These are phyloP conservation scores for Nakaseomyces nivariensis DNA, from an alignment of 1,139 yeast species.

Conservation along the genomic window DNA sequence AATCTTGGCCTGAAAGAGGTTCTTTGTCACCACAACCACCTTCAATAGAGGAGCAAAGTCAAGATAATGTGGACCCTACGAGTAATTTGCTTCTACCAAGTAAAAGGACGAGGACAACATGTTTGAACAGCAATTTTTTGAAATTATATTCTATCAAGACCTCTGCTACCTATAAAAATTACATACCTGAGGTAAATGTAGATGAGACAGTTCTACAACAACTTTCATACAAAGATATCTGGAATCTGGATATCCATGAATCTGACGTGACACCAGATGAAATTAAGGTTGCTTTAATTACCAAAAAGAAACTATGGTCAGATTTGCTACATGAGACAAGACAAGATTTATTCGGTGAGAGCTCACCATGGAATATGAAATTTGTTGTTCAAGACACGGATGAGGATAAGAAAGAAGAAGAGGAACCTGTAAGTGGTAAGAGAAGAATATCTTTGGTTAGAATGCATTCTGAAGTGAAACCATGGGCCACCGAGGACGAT, in stretches of 20 bases:
- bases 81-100: slow-evolving; percentile 11
- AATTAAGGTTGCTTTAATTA: slow-evolving; percentile 24
- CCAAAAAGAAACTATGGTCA: slow-evolving; percentile 27
- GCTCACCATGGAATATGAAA: slow-evolving; percentile 20
- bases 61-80: background rate
- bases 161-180: slow-evolving; percentile 14
- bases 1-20: slow-evolving; percentile 20
- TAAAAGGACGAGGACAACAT: slow-evolving; percentile 20
- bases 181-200: slow-evolving; percentile 25
- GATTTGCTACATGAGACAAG: slow-evolving; percentile 22
- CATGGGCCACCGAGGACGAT: slow-evolving; percentile 16
- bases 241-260: slow-evolving; percentile 18
- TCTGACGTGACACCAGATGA: slow-evolving; percentile 14
- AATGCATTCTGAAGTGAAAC: slow-evolving; percentile 22
- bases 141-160: slow-evolving; percentile 25
- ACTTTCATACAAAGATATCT: slow-evolving; percentile 17
- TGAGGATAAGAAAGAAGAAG: background rate
- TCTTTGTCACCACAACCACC: background rate
- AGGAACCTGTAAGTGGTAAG: slow-evolving; percentile 6
- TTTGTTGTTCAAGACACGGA: slow-evolving; percentile 10
- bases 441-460: slow-evolving; percentile 17
- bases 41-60: background rate
- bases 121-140: slow-evolving; percentile 24
- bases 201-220: slow-evolving; percentile 22
- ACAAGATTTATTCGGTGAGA: slow-evolving; percentile 21